A percentile compares a stretch with the other conserved stretches of the same genome.
Conservation (phyloP, 129 eudicot genomes). For the Chrysanthemum seticuspe region DNA sequence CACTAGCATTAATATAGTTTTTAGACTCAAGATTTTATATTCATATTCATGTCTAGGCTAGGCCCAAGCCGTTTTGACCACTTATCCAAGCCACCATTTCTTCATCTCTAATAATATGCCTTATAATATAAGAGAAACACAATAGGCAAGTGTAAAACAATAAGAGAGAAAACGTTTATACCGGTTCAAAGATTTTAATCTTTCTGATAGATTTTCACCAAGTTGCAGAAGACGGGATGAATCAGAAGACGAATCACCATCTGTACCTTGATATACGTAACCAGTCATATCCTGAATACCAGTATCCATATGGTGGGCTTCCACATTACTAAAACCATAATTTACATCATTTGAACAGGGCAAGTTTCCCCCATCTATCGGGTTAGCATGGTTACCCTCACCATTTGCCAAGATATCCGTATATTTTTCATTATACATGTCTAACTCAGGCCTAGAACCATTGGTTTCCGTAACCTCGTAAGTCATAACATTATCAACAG, state of each 20-base stretch:
- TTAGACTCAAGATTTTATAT: too few relatives aligned
- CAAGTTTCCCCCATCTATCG: neutral
- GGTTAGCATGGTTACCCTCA: slow-evolving; percentile 20
- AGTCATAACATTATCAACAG: slow-evolving; percentile 22
- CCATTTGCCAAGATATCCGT: slow-evolving; percentile 24
- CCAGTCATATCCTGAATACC: slow-evolving; percentile 19
- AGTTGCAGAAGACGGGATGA: slow-evolving; percentile 48
- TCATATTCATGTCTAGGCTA: neutral
- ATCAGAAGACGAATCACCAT: slow-evolving; percentile 39
- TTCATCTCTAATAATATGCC: neutral
- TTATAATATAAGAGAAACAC: neutral
- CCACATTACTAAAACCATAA: slow-evolving; percentile 28
- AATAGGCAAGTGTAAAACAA: neutral
- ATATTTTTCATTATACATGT: slow-evolving; percentile 28
- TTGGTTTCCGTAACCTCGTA: slow-evolving; percentile 20
- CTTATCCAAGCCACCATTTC: too few relatives aligned
- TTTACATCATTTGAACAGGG: neutral
- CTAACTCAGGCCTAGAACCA: slow-evolving; percentile 17
- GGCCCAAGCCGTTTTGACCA: neutral
- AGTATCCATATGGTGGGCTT: slow-evolving; percentile 22
- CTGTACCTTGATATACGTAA: slow-evolving; percentile 28
- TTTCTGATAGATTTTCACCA: slow-evolving; percentile 57
- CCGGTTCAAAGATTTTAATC: slow-evolving; percentile 52
- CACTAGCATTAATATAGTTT: too few relatives aligned
- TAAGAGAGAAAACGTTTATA: slow-evolving; percentile 12